Percentiles rank a stretch among this genome's conserved stretches.
Evolutionary conservation across 1,284 basidiomycete species (phyloP).

Genomic region (Ganoderma sinense): DNA sequence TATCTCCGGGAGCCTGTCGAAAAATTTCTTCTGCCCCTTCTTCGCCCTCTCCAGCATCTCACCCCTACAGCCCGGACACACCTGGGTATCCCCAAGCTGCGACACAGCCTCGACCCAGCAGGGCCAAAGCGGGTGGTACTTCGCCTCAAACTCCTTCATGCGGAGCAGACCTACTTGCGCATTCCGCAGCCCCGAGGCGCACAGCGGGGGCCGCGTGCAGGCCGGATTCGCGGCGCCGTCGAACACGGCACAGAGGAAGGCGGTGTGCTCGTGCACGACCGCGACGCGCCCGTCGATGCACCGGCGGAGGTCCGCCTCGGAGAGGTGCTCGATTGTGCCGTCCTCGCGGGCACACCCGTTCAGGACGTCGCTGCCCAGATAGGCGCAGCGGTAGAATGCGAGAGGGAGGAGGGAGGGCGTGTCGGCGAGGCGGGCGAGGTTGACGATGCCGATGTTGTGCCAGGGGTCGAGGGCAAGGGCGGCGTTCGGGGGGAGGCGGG

Average conservation of each 20-base stretch:
- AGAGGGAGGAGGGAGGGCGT: constrained; percentile 11
- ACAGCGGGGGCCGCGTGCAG: background rate
- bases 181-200: background rate
- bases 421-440: constrained; percentile 16
- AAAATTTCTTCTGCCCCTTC: background rate
- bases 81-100: background rate
- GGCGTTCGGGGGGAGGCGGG: background rate
- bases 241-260: background rate
- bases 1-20: background rate
- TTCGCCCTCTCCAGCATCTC: background rate
- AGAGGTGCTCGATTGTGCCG: constrained; percentile 9
- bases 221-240: background rate
- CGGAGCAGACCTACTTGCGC: background rate
- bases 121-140: no score
- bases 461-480: background rate
- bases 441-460: constrained; percentile 5
- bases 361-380: background rate
- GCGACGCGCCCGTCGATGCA: constrained; percentile 3
- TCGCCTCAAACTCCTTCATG: background rate
- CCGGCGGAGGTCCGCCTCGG: background rate
- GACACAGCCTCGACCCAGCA: no score
- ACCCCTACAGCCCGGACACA: background rate
- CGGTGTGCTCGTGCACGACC: background rate
- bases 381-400: constrained; percentile 17
- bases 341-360: constrained; percentile 17